These are phyloP conservation scores for Penicillium sp. DNA, from an alignment of 2,329 filamentous ascomycete genomes.

Conservation along the genomic window DNA sequence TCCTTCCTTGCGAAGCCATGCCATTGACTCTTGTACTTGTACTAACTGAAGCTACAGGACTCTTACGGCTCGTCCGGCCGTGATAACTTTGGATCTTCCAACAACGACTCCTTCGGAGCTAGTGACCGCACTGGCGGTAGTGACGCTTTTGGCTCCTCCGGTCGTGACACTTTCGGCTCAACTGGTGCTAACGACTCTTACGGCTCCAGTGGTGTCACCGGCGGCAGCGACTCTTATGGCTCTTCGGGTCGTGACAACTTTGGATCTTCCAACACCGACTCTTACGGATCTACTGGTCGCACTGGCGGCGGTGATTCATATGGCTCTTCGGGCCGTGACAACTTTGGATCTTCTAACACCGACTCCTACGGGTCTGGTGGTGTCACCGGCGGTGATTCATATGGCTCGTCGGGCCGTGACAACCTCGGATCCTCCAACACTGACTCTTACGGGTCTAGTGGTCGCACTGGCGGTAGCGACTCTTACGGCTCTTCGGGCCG, in stretches of 20 bases:
- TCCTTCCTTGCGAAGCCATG: background rate
- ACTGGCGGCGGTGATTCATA: background rate
- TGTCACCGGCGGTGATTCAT: background rate
- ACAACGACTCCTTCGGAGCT: background rate
- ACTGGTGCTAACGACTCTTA: background rate
- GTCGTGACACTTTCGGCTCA: background rate
- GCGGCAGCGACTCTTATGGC: background rate
- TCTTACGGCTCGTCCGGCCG: slow-evolving; percentile 1
- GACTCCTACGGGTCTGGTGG: background rate
- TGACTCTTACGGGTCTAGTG: background rate
- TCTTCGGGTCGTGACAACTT: background rate
- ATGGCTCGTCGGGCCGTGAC: background rate
- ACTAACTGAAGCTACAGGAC: background rate
- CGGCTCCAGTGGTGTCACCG: background rate
- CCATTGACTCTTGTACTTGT: background rate
- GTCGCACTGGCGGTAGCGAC: background rate
- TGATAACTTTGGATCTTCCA: slow-evolving; percentile 1
- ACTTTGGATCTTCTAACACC: too few species aligned
- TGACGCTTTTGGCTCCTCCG: background rate
- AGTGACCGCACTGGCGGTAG: background rate
- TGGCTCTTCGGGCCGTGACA: background rate
- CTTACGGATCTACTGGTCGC: background rate
- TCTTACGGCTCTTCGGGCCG: background rate
- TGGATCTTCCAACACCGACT: background rate
- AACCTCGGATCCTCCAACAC: background rate